Base-by-base conservation (phyloP, 805 yeast species). In the Candida montana region DNA sequence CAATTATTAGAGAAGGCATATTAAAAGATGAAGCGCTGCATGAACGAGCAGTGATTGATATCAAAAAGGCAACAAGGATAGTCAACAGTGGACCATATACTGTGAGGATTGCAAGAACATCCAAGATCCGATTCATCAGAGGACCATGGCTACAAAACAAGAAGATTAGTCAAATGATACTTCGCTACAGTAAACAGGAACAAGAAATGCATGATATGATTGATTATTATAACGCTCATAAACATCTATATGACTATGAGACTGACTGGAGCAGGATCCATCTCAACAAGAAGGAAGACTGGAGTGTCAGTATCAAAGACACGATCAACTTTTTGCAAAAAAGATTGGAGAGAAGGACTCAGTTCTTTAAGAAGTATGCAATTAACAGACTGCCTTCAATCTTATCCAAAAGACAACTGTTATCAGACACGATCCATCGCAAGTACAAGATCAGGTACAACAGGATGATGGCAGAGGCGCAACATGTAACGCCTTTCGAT, bases 221-320 rank as follows among this genome's bases (percentile, higher is more conserved):
- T 3, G 40, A 44, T 3, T 37, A 37, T 20, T 42, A 30, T 32
- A 45, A 47, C 8, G 26, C 37, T 12, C 35, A 48, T 16, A 43
- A 31, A 23, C 34, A 46, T 41, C 10, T 50, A 6, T 52, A 51
- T 26, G 29, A 46, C 4, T 15, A 23, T 28, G 55, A 54, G 26
- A 36, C 32, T 7, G 15, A 30, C 3, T 54, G 54, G 56, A 52
- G 48, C 36, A 31, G 19, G 6, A 23, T 37, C 23, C 23, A 13
- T n/a, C 31, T 9, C 17, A 21, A 27, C 20, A 30, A 43, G 21
- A 27, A 17, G 7, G 29, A 16, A 3, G 50, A 50, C 12, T 65
- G 70, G 69, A 38, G 53, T n/a, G 26, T 31, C 7, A 57, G 61
- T 2, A 35, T 62, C 4, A 28, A 39, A 13, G 51, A 53, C 5